Conservation (phyloP, 2,329 filamentous ascomycete species). For the Malbranchea cinnamomea region DNA sequence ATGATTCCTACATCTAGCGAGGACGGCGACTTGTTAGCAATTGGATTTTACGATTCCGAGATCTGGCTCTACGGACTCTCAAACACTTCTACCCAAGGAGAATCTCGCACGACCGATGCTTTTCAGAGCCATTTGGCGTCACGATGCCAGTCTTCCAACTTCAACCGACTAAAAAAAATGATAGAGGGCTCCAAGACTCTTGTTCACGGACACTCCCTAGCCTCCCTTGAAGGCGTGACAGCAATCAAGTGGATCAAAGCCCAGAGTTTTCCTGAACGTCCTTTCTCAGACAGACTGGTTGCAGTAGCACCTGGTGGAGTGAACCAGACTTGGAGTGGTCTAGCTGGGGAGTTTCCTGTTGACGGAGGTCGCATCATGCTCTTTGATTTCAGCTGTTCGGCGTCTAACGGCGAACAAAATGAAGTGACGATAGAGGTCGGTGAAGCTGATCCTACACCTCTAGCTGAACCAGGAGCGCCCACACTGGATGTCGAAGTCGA, state of each 20-base stretch:
- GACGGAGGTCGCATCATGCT: constrained; percentile 61
- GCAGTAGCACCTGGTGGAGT: constrained; percentile 57
- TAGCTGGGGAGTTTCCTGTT: constrained; percentile 62
- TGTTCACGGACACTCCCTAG: constrained; percentile 50
- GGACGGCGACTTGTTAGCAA: constrained; percentile 55
- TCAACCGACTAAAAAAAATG: constrained; percentile 20
- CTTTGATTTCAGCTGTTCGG: constrained; percentile 56
- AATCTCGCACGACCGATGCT: not conserved
- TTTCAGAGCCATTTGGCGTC: constrained; percentile 5
- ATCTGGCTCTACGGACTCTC: constrained; percentile 71
- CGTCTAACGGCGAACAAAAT: constrained; percentile 38
- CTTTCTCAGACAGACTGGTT: constrained; percentile 38
- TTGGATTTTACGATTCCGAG: constrained; percentile 57
- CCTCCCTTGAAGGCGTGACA: constrained; percentile 49
- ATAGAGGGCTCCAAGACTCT: constrained; percentile 47
- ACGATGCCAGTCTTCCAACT: constrained; percentile 13
- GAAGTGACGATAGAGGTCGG: constrained; percentile 62
- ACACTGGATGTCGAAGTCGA: constrained; percentile 67
- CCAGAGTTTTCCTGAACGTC: constrained; percentile 39
- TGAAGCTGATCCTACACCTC: constrained; percentile 49
- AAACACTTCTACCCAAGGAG: constrained; percentile 32
- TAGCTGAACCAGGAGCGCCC: constrained; percentile 59
- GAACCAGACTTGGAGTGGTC: constrained; percentile 36
- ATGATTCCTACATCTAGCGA: constrained; percentile 56
- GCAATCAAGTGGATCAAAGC: constrained; percentile 55